Conservation (phyloP, 1,284 basidiomycete species). For the Agaricales sp. region DNA sequence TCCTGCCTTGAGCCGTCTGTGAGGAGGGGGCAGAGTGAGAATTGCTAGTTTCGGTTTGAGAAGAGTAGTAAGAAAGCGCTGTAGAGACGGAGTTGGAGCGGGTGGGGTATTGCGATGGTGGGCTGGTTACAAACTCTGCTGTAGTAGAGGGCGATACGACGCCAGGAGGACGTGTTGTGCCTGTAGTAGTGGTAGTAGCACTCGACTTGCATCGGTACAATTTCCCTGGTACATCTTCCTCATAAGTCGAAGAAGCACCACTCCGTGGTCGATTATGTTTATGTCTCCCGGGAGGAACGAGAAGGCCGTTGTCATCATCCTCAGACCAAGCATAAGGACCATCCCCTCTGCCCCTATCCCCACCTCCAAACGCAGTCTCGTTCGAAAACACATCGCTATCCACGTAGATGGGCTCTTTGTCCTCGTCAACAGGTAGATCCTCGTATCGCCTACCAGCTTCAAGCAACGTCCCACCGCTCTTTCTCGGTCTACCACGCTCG, state of each 20-base stretch:
- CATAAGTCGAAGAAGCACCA: neutral
- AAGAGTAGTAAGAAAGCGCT: neutral
- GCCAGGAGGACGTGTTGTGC: too few species aligned
- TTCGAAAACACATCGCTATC: neutral
- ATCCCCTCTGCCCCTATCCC: neutral
- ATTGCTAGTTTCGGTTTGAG: neutral
- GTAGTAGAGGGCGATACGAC: too few species aligned
- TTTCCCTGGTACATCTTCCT: neutral
- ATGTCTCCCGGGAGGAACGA: neutral
- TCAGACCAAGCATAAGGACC: neutral
- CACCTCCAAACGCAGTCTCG: neutral
- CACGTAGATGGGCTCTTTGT: neutral
- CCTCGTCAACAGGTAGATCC: neutral
- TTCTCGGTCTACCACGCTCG: neutral
- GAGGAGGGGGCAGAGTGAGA: neutral
- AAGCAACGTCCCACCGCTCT: neutral
- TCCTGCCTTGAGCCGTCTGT: neutral
- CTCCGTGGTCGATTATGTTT: neutral
- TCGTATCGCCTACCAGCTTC: neutral
- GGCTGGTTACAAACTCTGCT: too few species aligned
- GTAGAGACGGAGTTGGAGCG: neutral
- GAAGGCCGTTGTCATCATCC: neutral
- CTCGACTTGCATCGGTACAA: neutral
- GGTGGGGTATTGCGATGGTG: neutral
- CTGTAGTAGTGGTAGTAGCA: neutral